Base-by-base conservation (phyloP, 140 eudicot species). In the Flaveria floridana region DNA sequence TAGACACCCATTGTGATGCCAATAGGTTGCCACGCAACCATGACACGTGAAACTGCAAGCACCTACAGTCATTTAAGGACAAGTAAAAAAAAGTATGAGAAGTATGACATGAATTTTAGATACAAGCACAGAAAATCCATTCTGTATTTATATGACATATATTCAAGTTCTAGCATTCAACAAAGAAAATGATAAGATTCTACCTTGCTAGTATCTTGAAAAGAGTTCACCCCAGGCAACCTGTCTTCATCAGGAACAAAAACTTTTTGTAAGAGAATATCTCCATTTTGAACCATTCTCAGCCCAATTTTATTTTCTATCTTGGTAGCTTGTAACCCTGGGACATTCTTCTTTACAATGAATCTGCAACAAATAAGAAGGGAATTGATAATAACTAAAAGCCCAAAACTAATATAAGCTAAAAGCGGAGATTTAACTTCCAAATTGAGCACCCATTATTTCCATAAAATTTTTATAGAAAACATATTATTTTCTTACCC, bases 21-120 rank as follows among this genome's bases (percentile, higher is more conserved):
- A 80, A 94, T 91, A 47, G 99, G 99, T 80, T 86, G 96, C 99
- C 99, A 94, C 11, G 99, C 97, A 75, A 94, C 99, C 97, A 94
- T 91, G 57, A 94, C 92, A 68, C 99, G 91, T 18, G 99, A 94
- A 84, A 91, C 97, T 14, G 99, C 99, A 84, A 94, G 99, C 77
- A 94, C 99, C 99, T 94, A 78, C 48, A 39, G 71, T 79, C 71
- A 76, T 37, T 62, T 65, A 56, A 10, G 73, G 80, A 56, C 81
- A 53, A 59, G 28, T 48, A n/a, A 19, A 58, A 12, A 20, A 1
- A 46, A 23, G 19, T 11, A 30, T 14, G 2, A 28, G 30, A 13
- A 64, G 37, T 2, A 28, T 64, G 48, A 64, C 25, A 65, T n/a
- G 25, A 65, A 65, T 65, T 61, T 25, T 0, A 65, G 21, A 63